phyloP scores from a whole-genome alignment of 371 early-diverging fungal species.

The Dinochytrium kinnereticum region DNA sequence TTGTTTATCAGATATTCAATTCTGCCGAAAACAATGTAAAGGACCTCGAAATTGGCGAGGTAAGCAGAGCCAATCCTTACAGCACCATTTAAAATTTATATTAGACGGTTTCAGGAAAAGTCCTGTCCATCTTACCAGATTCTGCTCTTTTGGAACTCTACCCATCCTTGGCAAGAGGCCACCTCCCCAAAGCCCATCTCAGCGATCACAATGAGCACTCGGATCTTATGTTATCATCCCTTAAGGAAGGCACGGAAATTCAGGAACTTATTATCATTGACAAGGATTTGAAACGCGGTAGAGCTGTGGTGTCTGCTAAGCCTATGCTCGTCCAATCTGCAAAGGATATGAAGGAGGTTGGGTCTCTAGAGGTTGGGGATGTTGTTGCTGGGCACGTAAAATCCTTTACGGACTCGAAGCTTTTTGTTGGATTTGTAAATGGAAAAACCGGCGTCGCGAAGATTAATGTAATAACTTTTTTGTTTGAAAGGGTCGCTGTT shows the following conservation, averaged over 20 bases:
- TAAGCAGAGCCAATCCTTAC: no score
- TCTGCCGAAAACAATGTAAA: background rate
- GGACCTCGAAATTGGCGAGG: conserved; percentile 40
- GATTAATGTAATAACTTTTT: conserved; percentile 52
- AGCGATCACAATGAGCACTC: conserved; percentile 63
- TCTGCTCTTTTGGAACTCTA: conserved; percentile 59
- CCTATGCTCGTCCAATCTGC: conserved; percentile 56
- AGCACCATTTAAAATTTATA: no score
- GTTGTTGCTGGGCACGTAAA: conserved; percentile 67
- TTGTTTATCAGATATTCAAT: background rate
- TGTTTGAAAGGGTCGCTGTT: conserved; percentile 25
- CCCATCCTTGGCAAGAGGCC: conserved; percentile 58
- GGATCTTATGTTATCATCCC: conserved; percentile 49
- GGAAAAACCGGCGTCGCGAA: conserved; percentile 58
- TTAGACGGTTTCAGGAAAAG: conserved; percentile 59
- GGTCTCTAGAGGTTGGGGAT: conserved; percentile 50
- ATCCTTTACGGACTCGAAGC: conserved; percentile 59
- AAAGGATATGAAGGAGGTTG: background rate
- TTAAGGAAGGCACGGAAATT: conserved; percentile 55
- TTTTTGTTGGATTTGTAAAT: conserved; percentile 66
- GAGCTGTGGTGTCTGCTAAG: conserved; percentile 64
- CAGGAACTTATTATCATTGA: conserved; percentile 62
- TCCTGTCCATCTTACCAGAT: conserved; percentile 55
- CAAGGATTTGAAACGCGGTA: conserved; percentile 51
- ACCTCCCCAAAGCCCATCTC: conserved; percentile 62